A percentile compares a stretch with the other conserved stretches of the same genome.
Evolutionary conservation across 2,329 filamentous ascomycete genomes (phyloP).

Genomic region (Daldinia sp.): DNA sequence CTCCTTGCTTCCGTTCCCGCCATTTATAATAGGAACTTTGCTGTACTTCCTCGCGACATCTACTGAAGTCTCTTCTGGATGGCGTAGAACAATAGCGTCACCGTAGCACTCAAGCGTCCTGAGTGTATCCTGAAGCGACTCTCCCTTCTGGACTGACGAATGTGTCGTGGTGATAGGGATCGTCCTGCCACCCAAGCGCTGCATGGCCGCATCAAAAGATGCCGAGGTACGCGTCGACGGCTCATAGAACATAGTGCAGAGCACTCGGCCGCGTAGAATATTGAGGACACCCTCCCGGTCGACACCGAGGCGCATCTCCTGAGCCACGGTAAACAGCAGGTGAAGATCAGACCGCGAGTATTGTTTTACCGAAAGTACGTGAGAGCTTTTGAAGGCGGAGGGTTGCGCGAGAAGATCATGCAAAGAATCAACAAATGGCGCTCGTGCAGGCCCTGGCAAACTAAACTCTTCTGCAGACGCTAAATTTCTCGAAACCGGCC

Average conservation of each 20-base stretch:
- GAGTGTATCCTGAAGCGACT: slow-evolving; percentile 91
- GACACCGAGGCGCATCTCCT: slow-evolving; percentile 96
- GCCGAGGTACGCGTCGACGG: slow-evolving; percentile 94
- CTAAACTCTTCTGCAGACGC: slow-evolving; percentile 55
- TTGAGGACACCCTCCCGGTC: slow-evolving; percentile 91
- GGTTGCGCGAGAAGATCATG: slow-evolving; percentile 74
- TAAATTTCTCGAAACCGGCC: slow-evolving; percentile 38
- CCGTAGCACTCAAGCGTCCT: slow-evolving; percentile 93
- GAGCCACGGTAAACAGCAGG: slow-evolving; percentile 92
- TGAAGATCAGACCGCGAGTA: slow-evolving; percentile 90
- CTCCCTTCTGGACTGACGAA: slow-evolving; percentile 93
- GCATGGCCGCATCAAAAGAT: slow-evolving; percentile 98
- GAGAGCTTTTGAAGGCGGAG: slow-evolving; percentile 87
- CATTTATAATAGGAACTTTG: slow-evolving; percentile 93
- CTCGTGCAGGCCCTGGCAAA: slow-evolving; percentile 57
- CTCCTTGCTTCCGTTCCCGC: slow-evolving; percentile 93
- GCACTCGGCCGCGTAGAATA: slow-evolving; percentile 82
- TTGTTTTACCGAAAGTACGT: slow-evolving; percentile 91
- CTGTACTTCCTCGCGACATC: slow-evolving; percentile 87
- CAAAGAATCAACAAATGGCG: slow-evolving; percentile 67
- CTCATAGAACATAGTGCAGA: slow-evolving; percentile 97
- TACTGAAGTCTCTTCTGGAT: slow-evolving; percentile 83
- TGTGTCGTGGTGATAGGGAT: slow-evolving; percentile 82
- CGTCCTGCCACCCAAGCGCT: slow-evolving; percentile 89
- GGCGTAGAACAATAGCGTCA: slow-evolving; percentile 94